A percentile compares a stretch with the other conserved stretches of the same genome.
Conservation (phyloP, 805 yeast genomes). For the Yarrowia sp. region DNA sequence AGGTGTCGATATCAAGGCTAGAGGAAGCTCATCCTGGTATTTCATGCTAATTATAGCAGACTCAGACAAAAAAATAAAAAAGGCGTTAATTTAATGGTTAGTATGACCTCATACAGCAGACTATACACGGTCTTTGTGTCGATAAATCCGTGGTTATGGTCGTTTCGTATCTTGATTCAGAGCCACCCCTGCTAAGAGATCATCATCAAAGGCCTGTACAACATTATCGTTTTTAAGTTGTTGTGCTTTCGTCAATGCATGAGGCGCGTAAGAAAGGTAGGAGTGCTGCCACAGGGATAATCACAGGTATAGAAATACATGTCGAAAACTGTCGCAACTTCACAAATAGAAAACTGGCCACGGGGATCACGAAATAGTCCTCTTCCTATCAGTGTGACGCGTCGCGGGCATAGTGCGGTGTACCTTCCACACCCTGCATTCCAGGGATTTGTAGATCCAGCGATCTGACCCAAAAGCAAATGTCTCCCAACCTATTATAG, state of each 20-base stretch:
- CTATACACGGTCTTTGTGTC: no score
- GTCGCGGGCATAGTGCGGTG: neutral
- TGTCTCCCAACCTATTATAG: neutral
- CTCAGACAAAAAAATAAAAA: no score
- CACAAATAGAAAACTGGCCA: neutral
- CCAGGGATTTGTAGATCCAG: slow-evolving; percentile 21
- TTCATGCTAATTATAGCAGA: no score
- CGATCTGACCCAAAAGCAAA: slow-evolving; percentile 17
- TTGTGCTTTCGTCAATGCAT: neutral
- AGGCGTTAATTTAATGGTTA: no score
- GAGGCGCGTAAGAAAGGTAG: slow-evolving; percentile 9
- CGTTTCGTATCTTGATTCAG: no score
- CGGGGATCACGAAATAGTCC: neutral
- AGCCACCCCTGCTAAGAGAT: slow-evolving; percentile 5
- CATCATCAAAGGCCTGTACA: neutral
- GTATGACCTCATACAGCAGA: no score
- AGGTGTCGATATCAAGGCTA: neutral
- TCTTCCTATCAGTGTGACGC: neutral
- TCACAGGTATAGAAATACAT: neutral
- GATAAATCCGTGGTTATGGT: no score
- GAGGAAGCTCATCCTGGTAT: neutral
- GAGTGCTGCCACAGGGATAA: neutral
- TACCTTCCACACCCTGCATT: neutral
- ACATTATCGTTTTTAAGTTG: neutral
- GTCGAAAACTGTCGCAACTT: neutral